Percentiles rank a stretch among this genome's conserved stretches.
These are phyloP conservation scores for Trametes coccinea DNA, from an alignment of 768 basidiomycete genomes.

Conservation along the genomic window DNA sequence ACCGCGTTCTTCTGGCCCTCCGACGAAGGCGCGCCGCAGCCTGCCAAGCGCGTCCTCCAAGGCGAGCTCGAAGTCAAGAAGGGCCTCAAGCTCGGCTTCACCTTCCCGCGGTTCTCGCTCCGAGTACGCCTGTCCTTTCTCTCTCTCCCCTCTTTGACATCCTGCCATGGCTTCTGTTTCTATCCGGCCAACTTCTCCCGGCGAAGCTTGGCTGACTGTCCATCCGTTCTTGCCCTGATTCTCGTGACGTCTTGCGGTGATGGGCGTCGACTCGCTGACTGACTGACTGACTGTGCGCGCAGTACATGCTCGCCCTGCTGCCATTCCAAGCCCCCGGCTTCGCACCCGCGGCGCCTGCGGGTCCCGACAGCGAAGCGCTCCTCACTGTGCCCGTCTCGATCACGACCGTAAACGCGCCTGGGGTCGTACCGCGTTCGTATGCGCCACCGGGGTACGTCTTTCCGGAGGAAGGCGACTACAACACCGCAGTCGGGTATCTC, in stretches of 20 bases:
- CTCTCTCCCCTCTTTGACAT: background rate
- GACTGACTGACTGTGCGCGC: conserved; percentile 6
- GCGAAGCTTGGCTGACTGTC: background rate
- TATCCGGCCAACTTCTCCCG: background rate
- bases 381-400: conserved; percentile 44
- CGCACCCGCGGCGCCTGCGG: conserved; percentile 22
- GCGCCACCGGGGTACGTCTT: conserved; percentile 55
- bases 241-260: background rate
- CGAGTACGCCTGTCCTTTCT: conserved; percentile 38
- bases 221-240: background rate
- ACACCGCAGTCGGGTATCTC: conserved; percentile 50
- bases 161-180: background rate
- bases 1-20: conserved; percentile 53
- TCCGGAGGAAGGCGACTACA: conserved; percentile 47
- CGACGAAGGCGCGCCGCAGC: conserved; percentile 33
- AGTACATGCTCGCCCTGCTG: conserved; percentile 49
- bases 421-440: conserved; percentile 44
- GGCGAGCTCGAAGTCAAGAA: conserved; percentile 55
- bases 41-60: conserved; percentile 40
- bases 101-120: conserved; percentile 48
- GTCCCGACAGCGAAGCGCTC: conserved; percentile 31
- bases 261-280: background rate
- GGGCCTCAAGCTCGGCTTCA: conserved; percentile 43
- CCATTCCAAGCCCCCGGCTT: conserved; percentile 48
- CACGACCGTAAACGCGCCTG: conserved; percentile 40